phyloP scores from a whole-genome alignment of 1,284 basidiomycete genomes.

The Vanrija sp. region DNA sequence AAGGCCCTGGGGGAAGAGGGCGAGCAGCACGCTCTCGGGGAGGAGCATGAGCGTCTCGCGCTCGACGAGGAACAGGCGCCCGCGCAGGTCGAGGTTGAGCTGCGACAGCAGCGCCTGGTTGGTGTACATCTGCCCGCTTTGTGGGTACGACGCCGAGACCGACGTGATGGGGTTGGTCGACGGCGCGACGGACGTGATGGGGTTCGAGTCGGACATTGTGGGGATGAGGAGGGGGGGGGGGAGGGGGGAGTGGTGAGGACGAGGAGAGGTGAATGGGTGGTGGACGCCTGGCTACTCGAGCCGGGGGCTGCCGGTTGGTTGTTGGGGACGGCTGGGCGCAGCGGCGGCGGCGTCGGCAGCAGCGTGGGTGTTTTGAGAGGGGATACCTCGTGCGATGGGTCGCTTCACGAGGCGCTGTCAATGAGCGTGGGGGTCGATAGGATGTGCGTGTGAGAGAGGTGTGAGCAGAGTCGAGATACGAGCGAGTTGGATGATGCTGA shows the following conservation, averaged over 20 bases:
- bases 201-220: slow-evolving; percentile 37
- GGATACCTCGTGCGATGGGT: too few species aligned
- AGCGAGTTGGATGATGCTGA: too few species aligned
- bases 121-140: slow-evolving; percentile 21
- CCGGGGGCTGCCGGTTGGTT: too few species aligned
- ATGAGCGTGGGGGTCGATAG: too few species aligned
- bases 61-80: slow-evolving; percentile 88
- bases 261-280: neutral
- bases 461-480: too few species aligned
- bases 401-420: too few species aligned
- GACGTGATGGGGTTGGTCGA: slow-evolving; percentile 61
- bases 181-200: slow-evolving; percentile 44
- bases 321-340: too few species aligned
- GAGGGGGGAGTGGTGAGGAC: neutral
- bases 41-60: slow-evolving; percentile 98
- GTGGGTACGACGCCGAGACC: slow-evolving; percentile 58
- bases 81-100: slow-evolving; percentile 87
- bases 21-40: slow-evolving; percentile 92
- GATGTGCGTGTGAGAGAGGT: too few species aligned
- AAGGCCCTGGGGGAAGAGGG: slow-evolving; percentile 95
- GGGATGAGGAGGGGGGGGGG: slow-evolving; percentile 15
- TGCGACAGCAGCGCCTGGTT: slow-evolving; percentile 68
- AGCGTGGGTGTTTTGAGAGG: too few species aligned
- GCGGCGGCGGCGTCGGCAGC: too few species aligned
- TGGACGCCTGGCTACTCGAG: neutral